Conservation (phyloP, 1,284 basidiomycete genomes). For the Leccinum fallax region DNA sequence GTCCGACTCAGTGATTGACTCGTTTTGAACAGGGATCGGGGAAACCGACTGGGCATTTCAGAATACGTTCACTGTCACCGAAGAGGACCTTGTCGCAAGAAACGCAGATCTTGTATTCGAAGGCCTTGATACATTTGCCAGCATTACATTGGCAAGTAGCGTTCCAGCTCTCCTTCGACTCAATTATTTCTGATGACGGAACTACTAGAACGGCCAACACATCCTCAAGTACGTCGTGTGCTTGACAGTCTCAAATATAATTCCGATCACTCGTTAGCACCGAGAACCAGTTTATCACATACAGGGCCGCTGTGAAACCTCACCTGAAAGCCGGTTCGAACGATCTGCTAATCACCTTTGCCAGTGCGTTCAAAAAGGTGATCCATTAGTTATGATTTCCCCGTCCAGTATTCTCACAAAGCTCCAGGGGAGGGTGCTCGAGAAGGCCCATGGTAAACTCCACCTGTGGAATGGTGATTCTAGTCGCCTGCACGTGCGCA, state of each 20-base stretch:
- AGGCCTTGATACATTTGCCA: conserved; percentile 86
- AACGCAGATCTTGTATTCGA: conserved; percentile 82
- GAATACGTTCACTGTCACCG: conserved; percentile 59
- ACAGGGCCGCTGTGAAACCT: conserved; percentile 62
- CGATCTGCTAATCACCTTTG: conserved; percentile 69
- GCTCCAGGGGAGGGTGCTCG: conserved; percentile 61
- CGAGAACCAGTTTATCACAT: conserved; percentile 77
- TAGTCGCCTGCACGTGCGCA: conserved; percentile 83
- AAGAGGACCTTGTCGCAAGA: conserved; percentile 46
- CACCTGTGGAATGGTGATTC: conserved; percentile 87
- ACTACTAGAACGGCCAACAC: conserved; percentile 62
- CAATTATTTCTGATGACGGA: conserved; percentile 1
- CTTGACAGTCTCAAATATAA: neutral
- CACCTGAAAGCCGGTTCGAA: conserved; percentile 62
- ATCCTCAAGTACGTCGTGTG: conserved; percentile 56
- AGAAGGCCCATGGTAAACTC: conserved; percentile 61
- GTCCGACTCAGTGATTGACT: neutral
- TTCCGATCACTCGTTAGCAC: conserved; percentile 42
- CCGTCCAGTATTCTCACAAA: conserved; percentile 2
- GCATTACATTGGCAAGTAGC: conserved; percentile 60
- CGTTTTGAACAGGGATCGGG: conserved; percentile 62
- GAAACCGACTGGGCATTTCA: conserved; percentile 87
- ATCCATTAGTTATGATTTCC: conserved; percentile 7
- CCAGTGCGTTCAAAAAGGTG: conserved; percentile 75
- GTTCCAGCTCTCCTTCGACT: neutral